A percentile compares a stretch with the other conserved stretches of the same genome.
Evolutionary conservation across 202 grass and related monocot genomes (phyloP).

Genomic region (Miscanthus sacchariflorus): DNA sequence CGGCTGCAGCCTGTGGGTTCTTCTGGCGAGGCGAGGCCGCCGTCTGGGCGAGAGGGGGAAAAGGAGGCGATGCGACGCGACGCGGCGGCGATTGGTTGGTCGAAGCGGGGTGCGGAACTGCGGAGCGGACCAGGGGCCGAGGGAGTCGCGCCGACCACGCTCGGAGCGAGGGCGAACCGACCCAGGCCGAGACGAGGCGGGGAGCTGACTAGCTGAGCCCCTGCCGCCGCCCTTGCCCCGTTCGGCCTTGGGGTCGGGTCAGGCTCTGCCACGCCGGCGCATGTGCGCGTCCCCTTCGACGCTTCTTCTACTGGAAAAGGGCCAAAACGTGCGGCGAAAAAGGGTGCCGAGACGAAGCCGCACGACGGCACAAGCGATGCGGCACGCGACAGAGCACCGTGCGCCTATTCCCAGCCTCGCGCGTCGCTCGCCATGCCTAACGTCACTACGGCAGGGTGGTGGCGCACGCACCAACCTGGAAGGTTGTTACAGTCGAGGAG

Average conservation of each 20-base stretch:
- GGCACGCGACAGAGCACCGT: conserved; percentile 6
- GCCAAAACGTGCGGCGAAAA: conserved; percentile 39
- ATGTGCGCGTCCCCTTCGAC: conserved; percentile 32
- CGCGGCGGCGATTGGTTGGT: conserved; percentile 32
- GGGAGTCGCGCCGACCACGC: neutral
- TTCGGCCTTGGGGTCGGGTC: neutral
- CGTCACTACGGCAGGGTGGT: neutral
- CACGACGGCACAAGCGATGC: neutral
- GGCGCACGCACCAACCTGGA: neutral
- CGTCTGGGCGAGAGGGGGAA: neutral
- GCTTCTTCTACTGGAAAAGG: neutral
- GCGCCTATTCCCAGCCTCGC: conserved; percentile 12
- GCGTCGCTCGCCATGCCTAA: neutral
- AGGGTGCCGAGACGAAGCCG: neutral
- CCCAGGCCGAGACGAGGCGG: neutral
- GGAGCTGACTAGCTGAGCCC: neutral
- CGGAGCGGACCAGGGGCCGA: neutral
- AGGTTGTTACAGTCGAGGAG: neutral
- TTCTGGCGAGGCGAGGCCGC: conserved; percentile 3
- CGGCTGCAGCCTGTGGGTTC: neutral
- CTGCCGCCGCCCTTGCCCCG: neutral
- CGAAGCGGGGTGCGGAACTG: neutral
- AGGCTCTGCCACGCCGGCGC: neutral
- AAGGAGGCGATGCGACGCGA: conserved; percentile 25
- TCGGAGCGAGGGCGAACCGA: neutral